Conservation (phyloP, 2,329 filamentous ascomycete species). For the Colletotrichum endophyticum region DNA sequence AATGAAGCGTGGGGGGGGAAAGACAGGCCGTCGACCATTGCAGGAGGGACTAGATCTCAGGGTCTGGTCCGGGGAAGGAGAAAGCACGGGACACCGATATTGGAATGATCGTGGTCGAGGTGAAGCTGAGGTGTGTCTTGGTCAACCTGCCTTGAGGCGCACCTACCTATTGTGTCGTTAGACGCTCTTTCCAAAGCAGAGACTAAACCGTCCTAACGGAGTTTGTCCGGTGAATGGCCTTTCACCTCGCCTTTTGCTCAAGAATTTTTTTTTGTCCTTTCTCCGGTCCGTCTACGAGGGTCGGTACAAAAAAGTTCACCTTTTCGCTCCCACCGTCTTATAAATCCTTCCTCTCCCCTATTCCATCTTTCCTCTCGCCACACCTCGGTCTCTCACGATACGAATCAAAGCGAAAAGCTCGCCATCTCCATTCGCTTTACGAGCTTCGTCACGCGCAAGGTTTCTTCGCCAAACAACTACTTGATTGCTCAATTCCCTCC, state of each 20-base stretch:
- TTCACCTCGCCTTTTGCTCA: background rate
- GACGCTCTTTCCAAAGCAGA: background rate
- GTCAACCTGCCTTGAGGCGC: background rate
- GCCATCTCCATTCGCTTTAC: background rate
- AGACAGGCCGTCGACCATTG: background rate
- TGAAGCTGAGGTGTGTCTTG: background rate
- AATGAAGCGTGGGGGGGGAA: slow-evolving; percentile 1
- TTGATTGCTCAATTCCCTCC: background rate
- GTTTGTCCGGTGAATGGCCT: background rate
- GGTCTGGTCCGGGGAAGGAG: background rate
- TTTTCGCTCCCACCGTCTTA: background rate
- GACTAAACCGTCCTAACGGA: slow-evolving; percentile 3
- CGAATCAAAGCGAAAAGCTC: background rate
- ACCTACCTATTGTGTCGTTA: background rate
- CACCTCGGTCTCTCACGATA: background rate
- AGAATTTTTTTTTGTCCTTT: background rate
- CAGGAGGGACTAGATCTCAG: background rate
- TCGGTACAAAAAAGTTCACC: background rate
- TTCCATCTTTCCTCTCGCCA: background rate
- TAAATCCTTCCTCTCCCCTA: background rate
- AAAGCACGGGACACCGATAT: background rate
- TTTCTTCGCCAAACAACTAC: background rate
- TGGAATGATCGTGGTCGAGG: background rate
- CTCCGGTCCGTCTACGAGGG: background rate
- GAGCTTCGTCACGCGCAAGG: background rate